Evolutionary conservation across 371 early-diverging fungal species (phyloP).

Genomic region (Actinomucor elegans): DNA sequence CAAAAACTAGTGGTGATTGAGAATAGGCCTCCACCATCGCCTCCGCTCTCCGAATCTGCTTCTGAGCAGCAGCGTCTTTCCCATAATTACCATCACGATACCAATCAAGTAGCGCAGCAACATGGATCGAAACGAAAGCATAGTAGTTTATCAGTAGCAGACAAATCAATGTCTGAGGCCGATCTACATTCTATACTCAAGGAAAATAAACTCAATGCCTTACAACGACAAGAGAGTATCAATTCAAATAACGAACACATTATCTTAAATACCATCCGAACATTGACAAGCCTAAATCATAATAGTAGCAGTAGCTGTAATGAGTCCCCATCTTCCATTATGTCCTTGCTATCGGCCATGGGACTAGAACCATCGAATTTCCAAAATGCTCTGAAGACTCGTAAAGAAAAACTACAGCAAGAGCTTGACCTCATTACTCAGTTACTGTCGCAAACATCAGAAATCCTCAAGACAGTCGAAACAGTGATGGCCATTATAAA

Average conservation of each 20-base stretch:
- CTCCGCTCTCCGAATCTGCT: background rate
- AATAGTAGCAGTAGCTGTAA: background rate
- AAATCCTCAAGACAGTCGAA: conserved; percentile 35
- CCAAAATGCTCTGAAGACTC: conserved; percentile 22
- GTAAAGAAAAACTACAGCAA: conserved; percentile 29
- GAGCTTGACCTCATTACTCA: conserved; percentile 35
- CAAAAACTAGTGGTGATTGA: conserved; percentile 3
- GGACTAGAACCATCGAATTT: conserved; percentile 30
- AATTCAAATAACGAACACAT: conserved; percentile 4
- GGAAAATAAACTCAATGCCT: background rate
- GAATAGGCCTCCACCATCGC: conserved; percentile 5
- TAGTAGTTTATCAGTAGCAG: background rate
- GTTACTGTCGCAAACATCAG: conserved; percentile 33
- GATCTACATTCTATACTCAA: background rate
- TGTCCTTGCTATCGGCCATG: conserved; percentile 11
- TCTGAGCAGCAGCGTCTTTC: background rate
- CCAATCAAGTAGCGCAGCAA: background rate
- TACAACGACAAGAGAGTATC: background rate
- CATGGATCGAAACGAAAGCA: background rate
- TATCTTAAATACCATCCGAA: conserved; percentile 1
- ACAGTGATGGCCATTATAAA: conserved; percentile 23
- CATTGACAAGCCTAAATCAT: background rate
- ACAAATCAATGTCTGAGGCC: background rate
- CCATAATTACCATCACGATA: background rate
- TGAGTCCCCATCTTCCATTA: background rate